Evolutionary conservation across 2,329 filamentous ascomycete genomes (phyloP).

Genomic region (Camillea tinctor): DNA sequence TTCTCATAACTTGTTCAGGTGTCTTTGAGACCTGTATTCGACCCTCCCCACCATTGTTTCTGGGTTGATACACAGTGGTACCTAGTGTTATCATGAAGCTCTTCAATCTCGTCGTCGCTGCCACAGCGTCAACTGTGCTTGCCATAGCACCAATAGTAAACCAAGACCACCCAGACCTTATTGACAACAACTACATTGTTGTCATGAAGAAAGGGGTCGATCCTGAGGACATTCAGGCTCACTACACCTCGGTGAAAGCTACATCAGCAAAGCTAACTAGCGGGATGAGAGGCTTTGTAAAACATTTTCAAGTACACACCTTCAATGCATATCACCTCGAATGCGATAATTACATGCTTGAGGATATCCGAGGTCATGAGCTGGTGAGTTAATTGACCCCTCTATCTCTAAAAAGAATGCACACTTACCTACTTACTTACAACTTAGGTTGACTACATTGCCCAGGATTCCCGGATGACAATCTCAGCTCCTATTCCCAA

Average conservation of each 20-base stretch:
- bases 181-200: constrained; percentile 27
- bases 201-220: constrained; percentile 21
- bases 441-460: constrained; percentile 26
- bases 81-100: constrained; percentile 13
- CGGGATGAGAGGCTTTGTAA: constrained; percentile 19
- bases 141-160: constrained; percentile 22
- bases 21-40: neutral
- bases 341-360: constrained; percentile 22
- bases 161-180: constrained; percentile 12
- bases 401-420: neutral
- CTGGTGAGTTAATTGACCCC: constrained; percentile 10
- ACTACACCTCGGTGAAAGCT: constrained; percentile 18
- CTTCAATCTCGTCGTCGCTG: constrained; percentile 7
- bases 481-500: constrained; percentile 8
- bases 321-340: constrained; percentile 29
- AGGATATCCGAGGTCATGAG: constrained; percentile 20
- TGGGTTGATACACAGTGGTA: no score
- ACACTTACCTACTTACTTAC: constrained; percentile 10
- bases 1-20: neutral
- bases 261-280: constrained; percentile 4
- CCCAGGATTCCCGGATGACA: constrained; percentile 19
- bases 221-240: constrained; percentile 9
- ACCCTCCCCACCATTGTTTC: no score
- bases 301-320: constrained; percentile 20
- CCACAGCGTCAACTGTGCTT: constrained; percentile 10